Conservation (phyloP, 1,139 yeast species). For the Blastobotrys capitulatus region DNA sequence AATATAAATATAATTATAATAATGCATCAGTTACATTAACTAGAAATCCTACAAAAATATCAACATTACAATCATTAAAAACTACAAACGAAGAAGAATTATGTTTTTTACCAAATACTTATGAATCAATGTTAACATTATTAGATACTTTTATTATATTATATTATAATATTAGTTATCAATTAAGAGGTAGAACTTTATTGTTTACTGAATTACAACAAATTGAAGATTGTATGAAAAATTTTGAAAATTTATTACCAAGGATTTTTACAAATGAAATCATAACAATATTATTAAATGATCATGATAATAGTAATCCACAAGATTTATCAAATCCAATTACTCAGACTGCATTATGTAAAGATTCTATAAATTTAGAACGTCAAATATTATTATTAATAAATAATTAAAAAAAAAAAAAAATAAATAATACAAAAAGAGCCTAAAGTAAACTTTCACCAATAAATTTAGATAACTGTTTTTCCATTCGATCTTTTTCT, state of each 20-base stretch:
- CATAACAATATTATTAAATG: not conserved
- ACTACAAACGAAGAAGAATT: constrained; percentile 15
- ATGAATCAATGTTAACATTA: constrained; percentile 15
- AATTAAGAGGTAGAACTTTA: constrained; percentile 9
- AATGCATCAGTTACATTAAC: not conserved
- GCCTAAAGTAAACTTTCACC: no score
- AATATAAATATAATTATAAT: not conserved
- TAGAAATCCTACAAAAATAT: constrained; percentile 9
- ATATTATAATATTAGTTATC: constrained; percentile 12
- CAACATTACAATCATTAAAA: constrained; percentile 9
- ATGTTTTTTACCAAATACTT: constrained; percentile 18
- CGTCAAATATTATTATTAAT: constrained; percentile 1
- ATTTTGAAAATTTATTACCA: constrained; percentile 9
- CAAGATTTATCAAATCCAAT: not conserved
- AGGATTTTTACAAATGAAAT: constrained; percentile 8
- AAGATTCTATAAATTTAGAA: constrained; percentile 5
- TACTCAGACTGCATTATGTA: constrained; percentile 2
- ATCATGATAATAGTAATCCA: not conserved
- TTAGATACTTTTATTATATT: constrained; percentile 16
- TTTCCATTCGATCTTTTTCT: not conserved
- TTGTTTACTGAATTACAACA: constrained; percentile 10
- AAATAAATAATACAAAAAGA: no score
- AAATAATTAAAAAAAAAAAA: not conserved
- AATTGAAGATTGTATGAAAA: constrained; percentile 11
- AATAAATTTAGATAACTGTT: not conserved